A percentile compares a stretch with the other conserved stretches of the same genome.
These are phyloP conservation scores for Tillandsia leiboldiana DNA, from an alignment of 176 grass and related monocot species.

Conservation along the genomic window DNA sequence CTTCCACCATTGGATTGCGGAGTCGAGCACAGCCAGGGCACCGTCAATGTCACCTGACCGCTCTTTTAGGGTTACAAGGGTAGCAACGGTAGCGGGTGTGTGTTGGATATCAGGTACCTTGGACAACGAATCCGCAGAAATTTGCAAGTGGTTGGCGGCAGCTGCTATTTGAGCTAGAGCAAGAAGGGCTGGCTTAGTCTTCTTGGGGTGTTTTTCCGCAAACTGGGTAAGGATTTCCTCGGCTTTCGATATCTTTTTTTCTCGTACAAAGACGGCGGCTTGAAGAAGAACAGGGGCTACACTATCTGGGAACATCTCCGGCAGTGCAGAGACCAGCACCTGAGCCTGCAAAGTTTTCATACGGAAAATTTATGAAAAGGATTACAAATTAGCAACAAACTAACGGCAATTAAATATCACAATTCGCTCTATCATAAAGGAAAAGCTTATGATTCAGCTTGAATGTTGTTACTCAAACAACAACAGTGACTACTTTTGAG, in stretches of 20 bases:
- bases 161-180: constrained; percentile 63
- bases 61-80: constrained; percentile 51
- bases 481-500: no score
- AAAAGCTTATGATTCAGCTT: no score
- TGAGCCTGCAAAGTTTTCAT: constrained; percentile 35
- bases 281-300: constrained; percentile 63
- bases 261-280: constrained; percentile 60
- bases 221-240: constrained; percentile 67
- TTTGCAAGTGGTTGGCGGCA: constrained; percentile 63
- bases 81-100: constrained; percentile 72
- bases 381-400: neutral
- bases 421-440: no score
- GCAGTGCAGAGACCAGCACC: constrained; percentile 44
- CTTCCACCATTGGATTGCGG: constrained; percentile 79
- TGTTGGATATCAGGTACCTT: constrained; percentile 79
- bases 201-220: constrained; percentile 52
- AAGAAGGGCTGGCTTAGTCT: constrained; percentile 53
- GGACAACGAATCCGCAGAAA: constrained; percentile 50
- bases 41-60: constrained; percentile 46
- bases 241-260: constrained; percentile 72
- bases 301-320: constrained; percentile 47
- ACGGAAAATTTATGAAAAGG: neutral
- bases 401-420: no score
- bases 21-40: constrained; percentile 50
- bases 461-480: no score